These are phyloP conservation scores for Sporothrix phasma DNA, from an alignment of 2,329 filamentous ascomycete genomes.

Conservation along the genomic window DNA sequence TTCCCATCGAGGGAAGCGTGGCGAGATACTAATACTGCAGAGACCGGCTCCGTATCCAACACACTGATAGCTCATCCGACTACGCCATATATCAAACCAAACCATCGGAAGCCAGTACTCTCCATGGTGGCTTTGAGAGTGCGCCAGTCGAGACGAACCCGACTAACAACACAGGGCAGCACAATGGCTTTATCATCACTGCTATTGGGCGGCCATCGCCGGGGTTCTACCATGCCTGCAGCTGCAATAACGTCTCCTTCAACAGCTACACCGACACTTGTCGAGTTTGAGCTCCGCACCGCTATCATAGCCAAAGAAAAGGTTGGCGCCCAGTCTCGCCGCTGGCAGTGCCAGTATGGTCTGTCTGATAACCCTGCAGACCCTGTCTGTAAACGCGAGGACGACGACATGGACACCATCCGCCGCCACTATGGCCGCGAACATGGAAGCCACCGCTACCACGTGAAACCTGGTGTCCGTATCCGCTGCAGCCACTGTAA, in stretches of 20 bases:
- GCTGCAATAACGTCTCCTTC: not conserved
- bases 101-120: not conserved
- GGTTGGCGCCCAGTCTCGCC: slow-evolving; percentile 10
- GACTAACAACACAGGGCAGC: not conserved
- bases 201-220: not conserved
- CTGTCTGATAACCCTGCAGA: not conserved
- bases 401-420: slow-evolving; percentile 18
- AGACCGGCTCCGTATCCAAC: not conserved
- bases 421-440: slow-evolving; percentile 20
- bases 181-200: too few relatives aligned
- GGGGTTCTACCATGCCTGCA: not conserved
- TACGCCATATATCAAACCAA: not conserved
- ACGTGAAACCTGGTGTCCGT: slow-evolving; percentile 9
- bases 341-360: slow-evolving; percentile 18
- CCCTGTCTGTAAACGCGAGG: slow-evolving; percentile 17
- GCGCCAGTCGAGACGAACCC: not conserved
- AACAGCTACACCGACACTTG: not conserved
- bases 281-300: slow-evolving; percentile 13
- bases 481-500: slow-evolving; percentile 13
- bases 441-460: slow-evolving; percentile 18
- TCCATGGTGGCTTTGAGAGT: too few relatives aligned
- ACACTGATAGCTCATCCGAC: not conserved
- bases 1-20: not conserved
- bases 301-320: slow-evolving; percentile 16
- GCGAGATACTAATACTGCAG: not conserved